A percentile compares a stretch with the other conserved stretches of the same genome.
phyloP scores from a whole-genome alignment of 2,329 filamentous ascomycete genomes.

The Coniochaeta hoffmannii region DNA sequence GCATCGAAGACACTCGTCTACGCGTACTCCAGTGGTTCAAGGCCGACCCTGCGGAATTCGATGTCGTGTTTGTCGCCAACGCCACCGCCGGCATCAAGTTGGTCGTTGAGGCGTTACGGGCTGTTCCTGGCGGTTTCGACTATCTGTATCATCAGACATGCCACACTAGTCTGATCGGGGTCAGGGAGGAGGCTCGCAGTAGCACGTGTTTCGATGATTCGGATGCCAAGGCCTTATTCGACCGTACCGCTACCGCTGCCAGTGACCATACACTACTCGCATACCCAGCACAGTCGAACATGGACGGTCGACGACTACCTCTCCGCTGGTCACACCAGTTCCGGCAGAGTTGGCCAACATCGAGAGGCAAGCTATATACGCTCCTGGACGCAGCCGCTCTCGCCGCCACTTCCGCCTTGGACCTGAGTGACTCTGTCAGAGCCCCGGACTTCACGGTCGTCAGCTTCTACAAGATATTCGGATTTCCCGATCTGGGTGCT shows the following conservation, averaged over 20 bases:
- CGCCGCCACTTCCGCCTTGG: conserved; percentile 67
- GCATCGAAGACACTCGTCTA: conserved; percentile 70
- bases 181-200: conserved; percentile 60
- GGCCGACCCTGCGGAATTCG: conserved; percentile 73
- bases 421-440: conserved; percentile 52
- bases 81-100: conserved; percentile 87
- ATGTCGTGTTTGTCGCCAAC: conserved; percentile 87
- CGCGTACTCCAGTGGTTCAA: conserved; percentile 69
- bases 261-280: conserved; percentile 51
- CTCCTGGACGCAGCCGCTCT: conserved; percentile 80
- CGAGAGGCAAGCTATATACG: conserved; percentile 44
- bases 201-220: conserved; percentile 61
- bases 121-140: conserved; percentile 61
- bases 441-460: conserved; percentile 81
- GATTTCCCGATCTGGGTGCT: conserved; percentile 85
- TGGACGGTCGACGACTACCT: conserved; percentile 74
- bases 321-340: conserved; percentile 24
- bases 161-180: conserved; percentile 82
- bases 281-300: conserved; percentile 87
- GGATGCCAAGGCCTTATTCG: conserved; percentile 42
- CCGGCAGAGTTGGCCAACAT: conserved; percentile 15
- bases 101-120: conserved; percentile 69
- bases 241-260: conserved; percentile 14
- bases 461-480: conserved; percentile 97
- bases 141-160: conserved; percentile 79